A percentile compares a stretch with the other conserved stretches of the same genome.
These are phyloP conservation scores for Geosiphon pyriformis DNA, from an alignment of 192 early-diverging fungal genomes.

Conservation along the genomic window DNA sequence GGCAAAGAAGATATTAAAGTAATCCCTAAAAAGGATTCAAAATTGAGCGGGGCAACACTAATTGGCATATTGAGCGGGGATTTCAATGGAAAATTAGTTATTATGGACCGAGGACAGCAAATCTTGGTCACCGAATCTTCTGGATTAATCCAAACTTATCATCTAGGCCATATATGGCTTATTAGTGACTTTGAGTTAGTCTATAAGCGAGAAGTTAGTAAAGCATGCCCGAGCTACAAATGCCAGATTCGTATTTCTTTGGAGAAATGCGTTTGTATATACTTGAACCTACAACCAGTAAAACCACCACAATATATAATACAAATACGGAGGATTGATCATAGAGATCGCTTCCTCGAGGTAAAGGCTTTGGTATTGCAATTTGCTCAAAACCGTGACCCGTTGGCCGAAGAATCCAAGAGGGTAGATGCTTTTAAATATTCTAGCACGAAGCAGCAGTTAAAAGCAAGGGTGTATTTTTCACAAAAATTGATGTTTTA, in stretches of 20 bases:
- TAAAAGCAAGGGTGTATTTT: too few relatives aligned
- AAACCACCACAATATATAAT: background rate
- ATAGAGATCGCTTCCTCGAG: background rate
- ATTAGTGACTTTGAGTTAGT: conserved; percentile 2
- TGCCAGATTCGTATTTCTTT: background rate
- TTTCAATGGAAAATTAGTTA: conserved; percentile 3
- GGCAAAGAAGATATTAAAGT: background rate
- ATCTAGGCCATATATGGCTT: conserved; percentile 4
- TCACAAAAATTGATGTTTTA: too few relatives aligned
- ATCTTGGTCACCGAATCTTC: background rate
- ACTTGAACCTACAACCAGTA: background rate
- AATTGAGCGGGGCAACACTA: background rate
- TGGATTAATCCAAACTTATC: background rate
- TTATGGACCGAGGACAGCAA: background rate
- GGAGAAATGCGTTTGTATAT: conserved; percentile 10
- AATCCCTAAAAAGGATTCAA: background rate
- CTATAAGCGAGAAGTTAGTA: too few relatives aligned
- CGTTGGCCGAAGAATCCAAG: background rate
- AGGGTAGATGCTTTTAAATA: too few relatives aligned
- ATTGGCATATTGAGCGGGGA: background rate
- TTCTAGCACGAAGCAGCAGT: too few relatives aligned
- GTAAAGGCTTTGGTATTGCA: too few relatives aligned
- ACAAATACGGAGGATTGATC: background rate
- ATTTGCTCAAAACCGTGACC: too few relatives aligned
- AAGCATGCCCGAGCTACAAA: background rate